These are phyloP conservation scores for Licmophora abbreviata DNA, from an alignment of 108 stramenopile genomes.

Conservation along the genomic window DNA sequence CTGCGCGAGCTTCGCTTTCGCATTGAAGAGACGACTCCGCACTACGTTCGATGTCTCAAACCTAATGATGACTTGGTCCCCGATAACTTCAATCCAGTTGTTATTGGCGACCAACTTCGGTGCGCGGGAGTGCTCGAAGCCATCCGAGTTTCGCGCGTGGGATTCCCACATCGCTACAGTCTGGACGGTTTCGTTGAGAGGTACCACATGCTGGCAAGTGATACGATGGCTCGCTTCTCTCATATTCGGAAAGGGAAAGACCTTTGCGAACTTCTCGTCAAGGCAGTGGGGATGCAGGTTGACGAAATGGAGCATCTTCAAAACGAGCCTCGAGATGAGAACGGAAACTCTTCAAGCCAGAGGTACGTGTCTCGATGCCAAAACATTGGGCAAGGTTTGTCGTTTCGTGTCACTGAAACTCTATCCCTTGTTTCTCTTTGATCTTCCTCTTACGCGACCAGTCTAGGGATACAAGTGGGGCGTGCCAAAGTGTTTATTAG, in stretches of 20 bases:
- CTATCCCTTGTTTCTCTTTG: not conserved
- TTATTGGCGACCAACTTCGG: slow-evolving; percentile 90
- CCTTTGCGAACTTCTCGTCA: slow-evolving; percentile 7
- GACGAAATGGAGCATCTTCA: too few relatives aligned
- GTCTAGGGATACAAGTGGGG: slow-evolving; percentile 81
- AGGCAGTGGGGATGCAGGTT: not conserved
- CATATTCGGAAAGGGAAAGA: slow-evolving; percentile 1
- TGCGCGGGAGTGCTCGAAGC: slow-evolving; percentile 99
- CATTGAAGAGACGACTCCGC: slow-evolving; percentile 91
- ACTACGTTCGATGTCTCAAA: slow-evolving; percentile 98
- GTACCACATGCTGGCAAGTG: slow-evolving; percentile 48
- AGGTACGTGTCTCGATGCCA: too few relatives aligned
- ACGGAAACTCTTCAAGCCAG: too few relatives aligned
- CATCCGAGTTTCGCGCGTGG: slow-evolving; percentile 95
- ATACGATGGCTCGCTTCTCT: not conserved
- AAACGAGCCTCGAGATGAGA: too few relatives aligned
- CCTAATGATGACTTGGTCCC: slow-evolving; percentile 90
- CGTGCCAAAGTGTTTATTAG: slow-evolving; percentile 81
- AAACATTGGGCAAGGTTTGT: not conserved
- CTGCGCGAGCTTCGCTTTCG: slow-evolving; percentile 76
- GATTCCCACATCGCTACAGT: slow-evolving; percentile 91
- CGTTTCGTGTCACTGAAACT: not conserved
- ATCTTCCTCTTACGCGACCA: slow-evolving; percentile 15
- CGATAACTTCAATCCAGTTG: slow-evolving; percentile 47
- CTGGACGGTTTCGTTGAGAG: slow-evolving; percentile 79